Percentiles rank a stretch among this genome's conserved stretches.
Conservation (phyloP, 768 basidiomycete genomes). For the Leccinum sublutescens region DNA sequence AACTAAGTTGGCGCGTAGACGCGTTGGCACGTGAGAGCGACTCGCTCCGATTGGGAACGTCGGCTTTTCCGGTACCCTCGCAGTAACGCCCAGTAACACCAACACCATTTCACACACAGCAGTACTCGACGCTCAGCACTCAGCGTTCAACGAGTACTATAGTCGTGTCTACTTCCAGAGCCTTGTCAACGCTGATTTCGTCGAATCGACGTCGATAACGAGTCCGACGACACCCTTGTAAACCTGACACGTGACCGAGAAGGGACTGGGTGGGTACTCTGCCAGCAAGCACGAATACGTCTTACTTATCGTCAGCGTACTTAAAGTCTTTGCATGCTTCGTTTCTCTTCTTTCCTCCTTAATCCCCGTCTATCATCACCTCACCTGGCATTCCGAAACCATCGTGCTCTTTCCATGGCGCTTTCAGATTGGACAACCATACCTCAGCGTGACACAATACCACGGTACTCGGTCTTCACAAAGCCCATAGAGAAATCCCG, state of each 20-base stretch:
- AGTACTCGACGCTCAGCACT: background rate
- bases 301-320: background rate
- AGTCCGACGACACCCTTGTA: background rate
- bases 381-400: background rate
- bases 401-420: slow-evolving; percentile 24
- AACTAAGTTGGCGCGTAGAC: slow-evolving; percentile 15
- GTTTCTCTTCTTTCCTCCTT: slow-evolving; percentile 14
- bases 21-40: slow-evolving; percentile 22
- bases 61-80: background rate
- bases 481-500: slow-evolving; percentile 66
- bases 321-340: slow-evolving; percentile 6
- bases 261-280: slow-evolving; percentile 21
- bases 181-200: background rate
- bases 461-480: slow-evolving; percentile 54
- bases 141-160: background rate
- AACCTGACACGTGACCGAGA: slow-evolving; percentile 18
- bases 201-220: background rate
- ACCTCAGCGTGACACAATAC: slow-evolving; percentile 25
- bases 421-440: slow-evolving; percentile 21
- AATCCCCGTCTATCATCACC: background rate
- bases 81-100: background rate
- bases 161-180: background rate
- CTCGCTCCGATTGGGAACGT: slow-evolving; percentile 3
- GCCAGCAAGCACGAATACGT: background rate
- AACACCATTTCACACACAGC: background rate